Base-by-base conservation (phyloP, 2,329 filamentous ascomycete genomes). In the Pseudocercospora macadamiae region DNA sequence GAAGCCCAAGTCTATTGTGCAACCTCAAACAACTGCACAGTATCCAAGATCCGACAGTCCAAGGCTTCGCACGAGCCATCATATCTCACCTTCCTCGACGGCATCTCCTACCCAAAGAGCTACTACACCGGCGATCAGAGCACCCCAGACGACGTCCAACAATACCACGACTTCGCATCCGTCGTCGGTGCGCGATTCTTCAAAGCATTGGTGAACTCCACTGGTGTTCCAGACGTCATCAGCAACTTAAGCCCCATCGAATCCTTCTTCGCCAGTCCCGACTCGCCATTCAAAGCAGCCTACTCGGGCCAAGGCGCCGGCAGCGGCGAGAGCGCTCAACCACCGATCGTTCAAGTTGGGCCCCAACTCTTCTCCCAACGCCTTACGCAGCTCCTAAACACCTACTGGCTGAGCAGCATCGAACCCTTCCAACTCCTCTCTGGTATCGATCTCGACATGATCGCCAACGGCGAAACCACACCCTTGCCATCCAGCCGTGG, bases 361-460 rank as follows among this genome's bases (percentile, higher is more conserved):
- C 47, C 55, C 14, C 48, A 54, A 9, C 55, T 61, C 5, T 59
- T 64, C 55, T 64, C 64, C 7, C 32, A 49, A 2, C 57, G 64
- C 6, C 32, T 64, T 7, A 59, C 59, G 5, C 64, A 66, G 51
- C 55, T 66, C 10, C 16, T 66, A 3, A 66, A 66, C 54, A 66
- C 64, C 7, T 62, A 61, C 51, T 66, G 64, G 64, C 45, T 63
- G n/a, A 32, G 25, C 23, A 59, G 52, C 16, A 42, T 55, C 7
- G 59, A 52, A 18, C 64, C 61, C 1, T 62, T 34, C 25, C 47
- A 57, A 3, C 25, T 64, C 12, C 53, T 54, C 9, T 54, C 56
- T 0, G 49, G 47, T n/a, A 49, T 60, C 36, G 26, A 52, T 19
- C 39, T 42, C 25, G 26, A 49, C 12, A 30, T 21, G 37, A 45